These are phyloP conservation scores for Cryptococcus floricola DNA, from an alignment of 1,284 basidiomycete genomes.

Conservation along the genomic window DNA sequence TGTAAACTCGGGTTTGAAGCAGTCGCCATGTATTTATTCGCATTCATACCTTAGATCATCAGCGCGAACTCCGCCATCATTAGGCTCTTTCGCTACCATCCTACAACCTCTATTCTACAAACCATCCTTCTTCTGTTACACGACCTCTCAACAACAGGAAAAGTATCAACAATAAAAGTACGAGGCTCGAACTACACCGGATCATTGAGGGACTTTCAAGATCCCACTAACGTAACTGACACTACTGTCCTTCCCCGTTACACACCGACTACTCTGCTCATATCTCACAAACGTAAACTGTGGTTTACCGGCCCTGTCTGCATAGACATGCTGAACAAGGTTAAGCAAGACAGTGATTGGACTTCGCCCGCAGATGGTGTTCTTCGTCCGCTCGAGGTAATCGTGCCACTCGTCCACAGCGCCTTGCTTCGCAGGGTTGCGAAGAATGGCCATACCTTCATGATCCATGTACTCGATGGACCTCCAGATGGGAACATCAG, in stretches of 20 bases:
- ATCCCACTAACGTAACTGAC: conserved; percentile 88
- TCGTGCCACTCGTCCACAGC: conserved; percentile 62
- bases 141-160: neutral
- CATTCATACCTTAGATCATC: neutral
- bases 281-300: conserved; percentile 73
- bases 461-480: conserved; percentile 52
- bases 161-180: neutral
- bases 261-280: conserved; percentile 81
- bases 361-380: conserved; percentile 95
- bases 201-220: conserved; percentile 24
- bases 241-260: conserved; percentile 69
- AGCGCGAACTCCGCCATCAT: no score
- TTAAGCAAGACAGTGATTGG: conserved; percentile 89
- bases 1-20: neutral
- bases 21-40: neutral
- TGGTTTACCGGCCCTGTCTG: conserved; percentile 17
- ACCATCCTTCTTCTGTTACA: neutral
- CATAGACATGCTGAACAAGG: conserved; percentile 63
- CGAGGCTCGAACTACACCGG: neutral
- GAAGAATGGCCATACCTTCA: conserved; percentile 38
- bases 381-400: conserved; percentile 74
- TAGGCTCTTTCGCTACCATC: neutral
- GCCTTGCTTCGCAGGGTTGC: conserved; percentile 48
- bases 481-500: conserved; percentile 67
- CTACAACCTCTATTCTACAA: neutral